These are phyloP conservation scores for Aspergillus conjunctus DNA, from an alignment of 495 filamentous ascomycete genomes.

Conservation along the genomic window DNA sequence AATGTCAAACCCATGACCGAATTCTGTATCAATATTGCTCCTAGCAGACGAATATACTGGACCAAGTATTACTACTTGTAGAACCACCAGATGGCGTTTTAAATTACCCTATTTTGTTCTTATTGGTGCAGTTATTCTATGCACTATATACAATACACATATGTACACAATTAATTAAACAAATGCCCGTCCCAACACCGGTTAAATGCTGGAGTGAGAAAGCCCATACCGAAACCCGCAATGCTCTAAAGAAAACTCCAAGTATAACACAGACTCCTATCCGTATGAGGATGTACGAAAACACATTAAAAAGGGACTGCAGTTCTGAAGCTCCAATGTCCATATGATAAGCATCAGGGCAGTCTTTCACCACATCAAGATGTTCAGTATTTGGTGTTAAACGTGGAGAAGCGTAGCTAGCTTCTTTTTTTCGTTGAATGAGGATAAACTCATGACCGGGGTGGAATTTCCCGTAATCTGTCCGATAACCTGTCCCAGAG, in stretches of 20 bases:
- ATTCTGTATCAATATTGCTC: neutral
- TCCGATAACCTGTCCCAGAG: slow-evolving; percentile 19
- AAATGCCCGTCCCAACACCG: neutral
- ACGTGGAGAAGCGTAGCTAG: neutral
- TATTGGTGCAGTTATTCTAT: neutral
- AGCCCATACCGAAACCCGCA: neutral
- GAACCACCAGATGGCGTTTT: neutral
- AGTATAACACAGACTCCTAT: neutral
- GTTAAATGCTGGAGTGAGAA: neutral
- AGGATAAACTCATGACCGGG: neutral
- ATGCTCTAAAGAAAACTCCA: neutral
- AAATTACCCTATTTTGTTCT: neutral
- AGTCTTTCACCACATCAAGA: neutral
- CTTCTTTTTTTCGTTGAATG: neutral
- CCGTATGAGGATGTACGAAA: slow-evolving; percentile 1
- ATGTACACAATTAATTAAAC: slow-evolving; percentile 1
- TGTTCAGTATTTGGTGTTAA: neutral
- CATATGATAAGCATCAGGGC: neutral
- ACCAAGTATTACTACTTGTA: neutral
- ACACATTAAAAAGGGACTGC: neutral
- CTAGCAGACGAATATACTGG: neutral
- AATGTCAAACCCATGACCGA: neutral
- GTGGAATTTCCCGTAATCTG: slow-evolving; percentile 6
- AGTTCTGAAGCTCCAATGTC: neutral
- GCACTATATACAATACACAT: slow-evolving; percentile 11